Percentiles rank a stretch among this genome's conserved stretches.
Conservation (phyloP, 768 basidiomycete genomes). For the Baorangia bicolor region DNA sequence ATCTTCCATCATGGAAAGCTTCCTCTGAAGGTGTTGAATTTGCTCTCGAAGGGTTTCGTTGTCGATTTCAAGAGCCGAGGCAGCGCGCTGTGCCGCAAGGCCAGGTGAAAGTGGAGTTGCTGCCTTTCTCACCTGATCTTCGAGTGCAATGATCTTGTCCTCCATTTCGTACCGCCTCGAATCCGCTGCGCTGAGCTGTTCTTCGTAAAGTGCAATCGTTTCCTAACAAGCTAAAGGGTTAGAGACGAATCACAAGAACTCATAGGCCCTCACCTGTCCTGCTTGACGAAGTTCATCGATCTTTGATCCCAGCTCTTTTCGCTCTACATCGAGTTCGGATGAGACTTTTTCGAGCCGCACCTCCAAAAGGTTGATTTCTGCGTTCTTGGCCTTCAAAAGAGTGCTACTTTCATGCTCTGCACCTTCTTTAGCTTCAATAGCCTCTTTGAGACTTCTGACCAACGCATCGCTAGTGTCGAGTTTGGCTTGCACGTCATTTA, state of each 20-base stretch:
- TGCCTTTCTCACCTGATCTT: constrained; percentile 44
- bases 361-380: constrained; percentile 58
- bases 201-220: constrained; percentile 95
- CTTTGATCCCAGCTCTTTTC: constrained; percentile 64
- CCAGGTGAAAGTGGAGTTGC: constrained; percentile 35
- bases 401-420: constrained; percentile 49
- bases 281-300: constrained; percentile 85
- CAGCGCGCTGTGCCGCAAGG: constrained; percentile 39
- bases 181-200: constrained; percentile 72
- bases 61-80: constrained; percentile 87
- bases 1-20: constrained; percentile 76
- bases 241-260: not conserved
- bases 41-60: constrained; percentile 92
- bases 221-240: constrained; percentile 48
- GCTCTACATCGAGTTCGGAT: constrained; percentile 54
- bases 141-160: constrained; percentile 55
- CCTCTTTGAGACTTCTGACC: constrained; percentile 49
- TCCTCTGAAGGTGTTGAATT: constrained; percentile 80
- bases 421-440: constrained; percentile 51
- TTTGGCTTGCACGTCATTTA: constrained; percentile 43
- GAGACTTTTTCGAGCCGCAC: constrained; percentile 44
- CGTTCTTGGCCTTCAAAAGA: constrained; percentile 53
- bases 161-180: constrained; percentile 77
- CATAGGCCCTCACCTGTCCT: constrained; percentile 63
- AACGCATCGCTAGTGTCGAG: constrained; percentile 45